Evolutionary conservation across 1,284 basidiomycete species (phyloP), one percentile per base, ranked within the genome.

Genomic region (Microbotryum lychnidis-dioicae): DNA sequence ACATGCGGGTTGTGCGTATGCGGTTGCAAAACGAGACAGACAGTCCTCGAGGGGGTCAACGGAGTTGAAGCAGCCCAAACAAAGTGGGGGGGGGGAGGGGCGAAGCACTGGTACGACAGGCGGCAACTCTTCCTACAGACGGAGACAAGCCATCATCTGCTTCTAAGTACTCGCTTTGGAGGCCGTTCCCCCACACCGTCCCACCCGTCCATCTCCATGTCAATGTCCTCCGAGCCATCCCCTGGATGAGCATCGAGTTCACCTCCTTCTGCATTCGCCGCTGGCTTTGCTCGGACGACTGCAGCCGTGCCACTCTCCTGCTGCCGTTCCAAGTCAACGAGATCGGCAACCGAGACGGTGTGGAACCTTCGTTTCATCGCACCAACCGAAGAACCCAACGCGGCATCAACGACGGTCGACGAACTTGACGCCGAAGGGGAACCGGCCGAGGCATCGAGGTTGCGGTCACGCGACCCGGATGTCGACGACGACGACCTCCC

Each of bases 151-250:
- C 31, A 31, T 14, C 37, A 42, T 42, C 37, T 42, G 9, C 9
- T 16, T 18, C 37, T 12, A 18, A 42, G 37, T 42, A 60, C 58
- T 14, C 65, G 47, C 51, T 64, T 64, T 2, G 49, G 6, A 21
- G 65, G 62, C 47, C 65, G 50, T 31, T 64, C 62, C 29, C 60
- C 60, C 2, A 61, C 21, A 1, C 65, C 65, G 37, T 66, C 59
- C 65, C 62, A 64, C 4, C 62, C 62, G 3, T 64, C 65, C 57
- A 66, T 54, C 4, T 57, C 60, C 58, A 51, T 53, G 16, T 53
- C 51, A 16, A 53, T 53, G 51, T 33, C 21, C n/a, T 53, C 51
- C 25, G 25, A 25, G 51, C 52, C 56, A 51, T 50, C 42, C 21
- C 25, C 44, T 57, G 44, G 25, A 56, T 44, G 14, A 61, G 60